A percentile compares a stretch with the other conserved stretches of the same genome.
These are phyloP conservation scores for Chalciporus chontae DNA, from an alignment of 768 basidiomycete genomes.

Conservation along the genomic window DNA sequence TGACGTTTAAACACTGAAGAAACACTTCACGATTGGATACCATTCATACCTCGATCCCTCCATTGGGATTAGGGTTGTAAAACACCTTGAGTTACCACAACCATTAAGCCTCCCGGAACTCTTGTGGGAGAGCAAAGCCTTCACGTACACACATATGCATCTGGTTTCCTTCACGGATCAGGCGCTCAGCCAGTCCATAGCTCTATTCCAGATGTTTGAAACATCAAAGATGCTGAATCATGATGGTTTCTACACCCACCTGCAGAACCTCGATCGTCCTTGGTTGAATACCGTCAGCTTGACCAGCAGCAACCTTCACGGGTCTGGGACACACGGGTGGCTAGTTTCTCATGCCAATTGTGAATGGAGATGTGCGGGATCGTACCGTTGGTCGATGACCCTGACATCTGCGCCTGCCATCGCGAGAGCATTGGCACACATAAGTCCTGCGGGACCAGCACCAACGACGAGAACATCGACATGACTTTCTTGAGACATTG, in stretches of 20 bases:
- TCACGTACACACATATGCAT: slow-evolving; percentile 63
- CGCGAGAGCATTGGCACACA: slow-evolving; percentile 60
- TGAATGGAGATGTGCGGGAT: neutral
- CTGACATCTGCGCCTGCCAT: slow-evolving; percentile 42
- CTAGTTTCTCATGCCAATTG: neutral
- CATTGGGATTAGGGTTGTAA: slow-evolving; percentile 61
- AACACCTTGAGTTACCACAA: slow-evolving; percentile 48
- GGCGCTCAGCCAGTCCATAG: slow-evolving; percentile 67
- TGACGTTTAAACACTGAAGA: neutral
- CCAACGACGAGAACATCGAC: slow-evolving; percentile 49
- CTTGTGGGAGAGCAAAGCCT: neutral
- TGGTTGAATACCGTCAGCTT: slow-evolving; percentile 55
- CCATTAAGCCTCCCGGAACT: neutral
- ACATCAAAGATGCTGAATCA: neutral
- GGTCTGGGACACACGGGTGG: slow-evolving; percentile 30
- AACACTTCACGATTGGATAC: neutral
- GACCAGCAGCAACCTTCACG: slow-evolving; percentile 40
- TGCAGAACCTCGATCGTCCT: slow-evolving; percentile 54
- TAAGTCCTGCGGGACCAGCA: slow-evolving; percentile 56
- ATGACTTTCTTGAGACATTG: slow-evolving; percentile 25
- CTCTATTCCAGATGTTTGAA: slow-evolving; percentile 42
- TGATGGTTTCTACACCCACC: slow-evolving; percentile 21
- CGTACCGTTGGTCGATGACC: slow-evolving; percentile 46
- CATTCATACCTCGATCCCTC: slow-evolving; percentile 55
- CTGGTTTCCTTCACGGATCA: slow-evolving; percentile 62